Evolutionary conservation across 768 basidiomycete species (phyloP), one percentile per base, ranked within the genome.

Genomic region (Sporobolomyces phaffii): DNA sequence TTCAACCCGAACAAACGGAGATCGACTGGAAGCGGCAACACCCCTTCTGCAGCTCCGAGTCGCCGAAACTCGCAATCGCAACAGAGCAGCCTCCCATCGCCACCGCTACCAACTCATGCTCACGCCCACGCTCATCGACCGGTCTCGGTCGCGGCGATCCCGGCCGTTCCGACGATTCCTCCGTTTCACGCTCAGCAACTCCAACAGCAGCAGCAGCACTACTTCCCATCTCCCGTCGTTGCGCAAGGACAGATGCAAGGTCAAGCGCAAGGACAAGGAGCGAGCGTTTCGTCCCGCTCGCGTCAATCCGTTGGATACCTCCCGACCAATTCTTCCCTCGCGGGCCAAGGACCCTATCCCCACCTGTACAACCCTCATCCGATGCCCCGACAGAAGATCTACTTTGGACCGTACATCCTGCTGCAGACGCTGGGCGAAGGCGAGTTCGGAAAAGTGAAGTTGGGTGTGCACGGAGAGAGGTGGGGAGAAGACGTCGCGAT

Each of bases 401-500:
- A 76, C 51, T 98, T 99, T 73, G 96, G 96, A 0, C 91, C 93
- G 0, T 99, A 99, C 78, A 81, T 98, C 14, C 83, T 98, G 43
- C 81, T 99, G 22, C 93, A 98, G 78, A 98, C 96, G 0, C 83
- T 99, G 24, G 96, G 96, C 49, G 94, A 99, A 79, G 94, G 94
- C 72, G 94, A 98, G 80, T 97, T 97, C 76, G 93, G 92, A 50
- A 98, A 98, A 78, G 93, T 98, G 80, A 98, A 97, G 77, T 85
- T 98, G n/a, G 94, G 94, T 8, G 81, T 98, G 58, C 94, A 98
- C 74, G 83, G 82, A 72, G 86, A 89, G 58, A 41, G 74, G 72
- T 96, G 89, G 86, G 92, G 91, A 34, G 92, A 96, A 78, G 94
- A 97, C 77, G 93, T 94, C n/a, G 94, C 94, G 17, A 92, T 97